Base-by-base conservation (phyloP, 75 land plant genomes). In the Adiantum capillusveneris region DNA sequence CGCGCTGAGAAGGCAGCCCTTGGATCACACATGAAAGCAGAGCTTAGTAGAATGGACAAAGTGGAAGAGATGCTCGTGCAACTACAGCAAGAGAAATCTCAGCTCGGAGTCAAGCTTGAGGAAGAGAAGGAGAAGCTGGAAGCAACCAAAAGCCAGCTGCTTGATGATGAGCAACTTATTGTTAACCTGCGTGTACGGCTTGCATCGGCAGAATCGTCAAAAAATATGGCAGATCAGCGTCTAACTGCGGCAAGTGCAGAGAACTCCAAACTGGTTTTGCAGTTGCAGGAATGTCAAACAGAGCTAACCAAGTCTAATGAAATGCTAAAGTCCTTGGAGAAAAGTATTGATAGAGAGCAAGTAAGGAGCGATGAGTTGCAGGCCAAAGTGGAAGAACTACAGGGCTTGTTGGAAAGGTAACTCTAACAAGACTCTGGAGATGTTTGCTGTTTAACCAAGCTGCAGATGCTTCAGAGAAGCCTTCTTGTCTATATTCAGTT, bases 151-250 rank as follows among this genome's bases (percentile, higher is more conserved):
- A 46, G 50, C 22, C 50, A 46, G 22, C 2, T 46, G 22, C 22
- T 21, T 46, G 50, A 46, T 46, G 50, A 3, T 46, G 50, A 46
- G 22, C 50, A 46, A 6, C 50, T 46, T 2, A 46, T 46, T 46
- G 50, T 3, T n/a, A 46, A 6, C 22, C 50, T 46, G 2, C 50
- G 22, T 3, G 50, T 18, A 17, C 18, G 22, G 18, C 50, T 46
- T 46, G 22, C 22, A 46, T 46, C 22, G 17, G 50, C 22, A 18
- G 22, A 46, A 21, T 2, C 14, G 50, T 46, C 50, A 2, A 46
- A 14, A 46, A 21, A 46, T 17, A n/a, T 17, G 14, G 50, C 50
- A 46, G 22, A 46, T 18, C 12, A 46, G 14, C 50, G 50, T 2
- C 50, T 46, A 18, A 46, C 50, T 6, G 5, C 6, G 5, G 50